A percentile compares a stretch with the other conserved stretches of the same genome.
Conservation (phyloP, 805 yeast genomes). For the Candida ortonii region DNA sequence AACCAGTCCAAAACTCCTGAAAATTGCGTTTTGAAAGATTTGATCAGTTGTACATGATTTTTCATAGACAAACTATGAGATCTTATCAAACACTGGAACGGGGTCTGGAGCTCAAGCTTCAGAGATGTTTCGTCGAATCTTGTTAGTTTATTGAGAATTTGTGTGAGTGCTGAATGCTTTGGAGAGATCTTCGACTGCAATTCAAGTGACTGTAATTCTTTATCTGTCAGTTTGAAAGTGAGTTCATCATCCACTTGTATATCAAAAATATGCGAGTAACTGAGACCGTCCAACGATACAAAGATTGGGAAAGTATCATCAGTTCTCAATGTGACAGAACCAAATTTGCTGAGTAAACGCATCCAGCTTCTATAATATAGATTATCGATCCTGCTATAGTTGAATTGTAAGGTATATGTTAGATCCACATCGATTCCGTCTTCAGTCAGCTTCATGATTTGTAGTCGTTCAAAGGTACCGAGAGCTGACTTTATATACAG, state of each 20-base stretch:
- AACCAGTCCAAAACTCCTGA: no score
- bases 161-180: no score
- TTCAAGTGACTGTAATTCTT: no score
- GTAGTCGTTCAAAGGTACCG: slow-evolving; percentile 3
- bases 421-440: slow-evolving; percentile 5
- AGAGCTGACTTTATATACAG: slow-evolving; percentile 1
- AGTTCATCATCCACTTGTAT: slow-evolving; percentile 1
- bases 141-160: no score
- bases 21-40: no score
- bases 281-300: slow-evolving; percentile 3
- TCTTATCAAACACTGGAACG: no score
- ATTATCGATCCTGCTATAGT: slow-evolving; percentile 6
- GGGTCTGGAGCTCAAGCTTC: no score
- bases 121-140: no score
- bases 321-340: slow-evolving; percentile 1
- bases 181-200: no score
- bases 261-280: slow-evolving; percentile 2
- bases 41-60: no score
- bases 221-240: neutral
- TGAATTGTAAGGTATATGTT: slow-evolving; percentile 1
- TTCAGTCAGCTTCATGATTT: slow-evolving; percentile 6
- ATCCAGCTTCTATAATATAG: slow-evolving; percentile 6
- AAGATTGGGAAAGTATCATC: slow-evolving; percentile 5
- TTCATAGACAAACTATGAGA: no score
- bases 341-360: slow-evolving; percentile 2